phyloP scores from a whole-genome alignment of 345 rosid species.

The Citrus cavaleriei region DNA sequence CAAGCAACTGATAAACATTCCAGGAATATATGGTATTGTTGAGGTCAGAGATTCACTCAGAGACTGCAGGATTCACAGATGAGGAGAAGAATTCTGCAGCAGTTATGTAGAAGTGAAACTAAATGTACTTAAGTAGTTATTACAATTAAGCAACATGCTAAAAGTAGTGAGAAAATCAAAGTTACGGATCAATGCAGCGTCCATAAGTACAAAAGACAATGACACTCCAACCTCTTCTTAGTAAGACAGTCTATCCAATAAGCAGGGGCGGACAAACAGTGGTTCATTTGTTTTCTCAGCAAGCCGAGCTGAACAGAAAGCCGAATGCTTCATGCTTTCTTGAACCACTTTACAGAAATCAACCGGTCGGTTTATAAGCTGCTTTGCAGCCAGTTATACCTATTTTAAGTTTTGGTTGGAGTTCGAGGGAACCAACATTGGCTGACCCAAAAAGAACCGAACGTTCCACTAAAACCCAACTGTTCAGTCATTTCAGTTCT shows the following conservation, averaged over 20 bases:
- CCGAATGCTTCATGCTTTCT: neutral
- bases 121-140: neutral
- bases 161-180: neutral
- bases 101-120: neutral
- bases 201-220: neutral
- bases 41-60: neutral
- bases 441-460: neutral
- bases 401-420: neutral
- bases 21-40: neutral
- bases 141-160: neutral
- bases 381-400: neutral
- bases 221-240: neutral
- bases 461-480: neutral
- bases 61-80: neutral
- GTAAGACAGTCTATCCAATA: neutral
- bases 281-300: neutral
- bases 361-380: neutral
- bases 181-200: neutral
- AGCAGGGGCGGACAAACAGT: neutral
- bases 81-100: neutral
- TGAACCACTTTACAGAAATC: neutral
- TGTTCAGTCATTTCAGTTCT: neutral
- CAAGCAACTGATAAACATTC: neutral
- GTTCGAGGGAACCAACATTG: neutral
- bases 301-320: neutral